These are phyloP conservation scores for Triadica sebifera DNA, from an alignment of 345 rosid species.

Conservation along the genomic window DNA sequence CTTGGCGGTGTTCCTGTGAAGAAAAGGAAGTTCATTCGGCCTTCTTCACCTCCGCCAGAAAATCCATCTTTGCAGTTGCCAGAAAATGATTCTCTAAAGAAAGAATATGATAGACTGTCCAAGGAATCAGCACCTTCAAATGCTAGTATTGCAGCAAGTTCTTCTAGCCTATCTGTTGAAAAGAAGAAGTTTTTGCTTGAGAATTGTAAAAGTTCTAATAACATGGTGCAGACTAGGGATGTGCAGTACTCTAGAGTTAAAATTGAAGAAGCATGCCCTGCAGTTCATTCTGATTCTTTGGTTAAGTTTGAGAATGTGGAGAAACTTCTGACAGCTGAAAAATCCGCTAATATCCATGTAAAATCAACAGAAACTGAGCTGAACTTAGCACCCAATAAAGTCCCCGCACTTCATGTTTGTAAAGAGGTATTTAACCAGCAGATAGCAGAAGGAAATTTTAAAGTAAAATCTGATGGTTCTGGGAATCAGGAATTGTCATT, in stretches of 20 bases:
- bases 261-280: conserved; percentile 31
- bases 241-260: conserved; percentile 25
- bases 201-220: conserved; percentile 9
- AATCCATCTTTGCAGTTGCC: conserved; percentile 19
- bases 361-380: conserved; percentile 31
- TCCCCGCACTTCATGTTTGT: conserved; percentile 21
- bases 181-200: conserved; percentile 9
- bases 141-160: conserved; percentile 27
- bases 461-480: conserved; percentile 25
- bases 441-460: conserved; percentile 23
- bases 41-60: conserved; percentile 38
- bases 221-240: conserved; percentile 10
- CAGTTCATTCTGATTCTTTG: conserved; percentile 28
- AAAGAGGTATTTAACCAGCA: conserved; percentile 21
- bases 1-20: conserved; percentile 64
- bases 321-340: conserved; percentile 28
- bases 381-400: conserved; percentile 27
- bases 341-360: conserved; percentile 13
- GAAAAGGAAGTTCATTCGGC: conserved; percentile 62
- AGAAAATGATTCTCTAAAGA: conserved; percentile 21
- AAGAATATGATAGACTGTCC: conserved; percentile 22
- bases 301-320: conserved; percentile 18
- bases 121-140: conserved; percentile 28
- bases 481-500: conserved; percentile 33
- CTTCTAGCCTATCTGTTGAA: conserved; percentile 25